Conservation (phyloP, 495 filamentous ascomycete genomes). For the Geopyxis carbonaria region DNA sequence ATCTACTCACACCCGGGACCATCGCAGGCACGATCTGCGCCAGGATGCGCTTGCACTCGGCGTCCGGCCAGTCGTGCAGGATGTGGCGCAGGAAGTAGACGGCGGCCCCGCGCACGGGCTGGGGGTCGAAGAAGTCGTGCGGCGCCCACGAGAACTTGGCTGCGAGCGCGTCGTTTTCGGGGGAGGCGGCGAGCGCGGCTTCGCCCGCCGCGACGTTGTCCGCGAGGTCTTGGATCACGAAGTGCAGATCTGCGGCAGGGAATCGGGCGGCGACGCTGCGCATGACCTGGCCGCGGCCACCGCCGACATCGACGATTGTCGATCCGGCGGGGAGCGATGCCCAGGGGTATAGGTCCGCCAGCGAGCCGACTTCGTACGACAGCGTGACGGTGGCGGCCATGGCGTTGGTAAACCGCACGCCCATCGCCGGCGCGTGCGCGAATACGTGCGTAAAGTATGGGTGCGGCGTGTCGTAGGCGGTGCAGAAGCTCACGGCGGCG, state of each 20-base stretch:
- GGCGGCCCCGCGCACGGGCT: neutral
- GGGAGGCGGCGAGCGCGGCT: neutral
- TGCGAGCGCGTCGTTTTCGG: neutral
- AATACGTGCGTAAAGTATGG: neutral
- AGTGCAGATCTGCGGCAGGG: neutral
- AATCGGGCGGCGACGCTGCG: neutral
- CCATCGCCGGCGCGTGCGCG: neutral
- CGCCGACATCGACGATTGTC: conserved; percentile 3
- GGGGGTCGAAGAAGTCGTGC: conserved; percentile 1
- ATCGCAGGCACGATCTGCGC: conserved; percentile 1
- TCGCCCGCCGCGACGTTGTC: neutral
- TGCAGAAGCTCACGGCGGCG: neutral
- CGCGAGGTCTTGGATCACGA: neutral
- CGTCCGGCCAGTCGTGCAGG: conserved; percentile 14
- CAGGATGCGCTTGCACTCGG: conserved; percentile 6
- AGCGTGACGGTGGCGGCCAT: neutral
- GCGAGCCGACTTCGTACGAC: conserved; percentile 1
- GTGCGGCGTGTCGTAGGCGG: neutral
- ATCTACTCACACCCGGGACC: neutral
- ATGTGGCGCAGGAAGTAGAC: conserved; percentile 16
- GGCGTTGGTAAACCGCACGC: neutral
- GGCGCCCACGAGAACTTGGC: neutral
- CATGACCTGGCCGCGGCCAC: conserved; percentile 1
- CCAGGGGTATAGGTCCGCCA: conserved; percentile 1
- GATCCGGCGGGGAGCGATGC: neutral